Evolutionary conservation across 768 basidiomycete species (phyloP), one percentile per base, ranked within the genome.

Genomic region (Russula olivacea): DNA sequence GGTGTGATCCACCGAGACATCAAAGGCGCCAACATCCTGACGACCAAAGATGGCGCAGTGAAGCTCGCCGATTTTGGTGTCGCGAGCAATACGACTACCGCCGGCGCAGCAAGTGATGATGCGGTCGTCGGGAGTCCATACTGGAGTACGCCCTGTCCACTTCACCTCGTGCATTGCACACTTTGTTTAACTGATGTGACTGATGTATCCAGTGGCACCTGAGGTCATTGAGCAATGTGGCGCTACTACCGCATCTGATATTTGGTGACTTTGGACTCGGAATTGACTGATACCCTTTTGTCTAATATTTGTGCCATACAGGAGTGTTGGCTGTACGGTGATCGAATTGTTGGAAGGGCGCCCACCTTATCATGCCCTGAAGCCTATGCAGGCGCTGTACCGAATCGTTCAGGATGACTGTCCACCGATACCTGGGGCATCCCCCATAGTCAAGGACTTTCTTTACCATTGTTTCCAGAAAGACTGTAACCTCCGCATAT

Each of bases 1-100:
- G 97, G 97, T 79, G 97, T 99, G 65, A 98, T 99, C 69, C 97
- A 99, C 73, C 83, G 97, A 36, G 97, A 99, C 70, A 98, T 99
- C 78, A 99, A 99, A 74, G 97, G 97, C 40, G 96, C 97, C 15
- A 99, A 99, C 68, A 97, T 99, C 71, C 79, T 99, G 50, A 98
- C 97, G 21, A 98, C 97, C 73, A 99, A 99, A 76, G 96, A 98
- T 76, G 97, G 97, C 8, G 89, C 88, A 23, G 95, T 99, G 63
- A 99, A 98, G 75, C 81, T 99, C n/a, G 97, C 97, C 14, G 97
- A 99, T 75, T 99, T 99, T 71, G 97, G 97, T 55, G 97, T 99
- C 21, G 93, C 94, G 12, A 88, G 87, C 58, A 85, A 81, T 49
- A 85, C 90, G 36, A 66, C 67, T 11, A 84, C 87, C 28, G 82